Evolutionary conservation across 2,329 filamentous ascomycete species (phyloP), one percentile per base, ranked within the genome.

Genomic region (Verticillium alfalfae): DNA sequence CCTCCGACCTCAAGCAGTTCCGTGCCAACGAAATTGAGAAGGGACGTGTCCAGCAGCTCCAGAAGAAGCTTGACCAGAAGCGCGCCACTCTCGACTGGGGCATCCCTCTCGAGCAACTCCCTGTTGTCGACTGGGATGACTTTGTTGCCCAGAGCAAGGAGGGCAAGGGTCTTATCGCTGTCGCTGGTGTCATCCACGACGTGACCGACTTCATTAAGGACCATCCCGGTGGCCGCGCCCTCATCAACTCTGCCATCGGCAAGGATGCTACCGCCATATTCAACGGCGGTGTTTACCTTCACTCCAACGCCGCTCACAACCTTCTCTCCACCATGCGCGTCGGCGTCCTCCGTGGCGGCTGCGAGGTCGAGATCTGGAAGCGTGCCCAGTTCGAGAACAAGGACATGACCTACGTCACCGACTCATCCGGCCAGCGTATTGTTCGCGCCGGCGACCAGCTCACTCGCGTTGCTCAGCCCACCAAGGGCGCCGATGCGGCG

Each of bases 281-380:
- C 85, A 96, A 96, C 76, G 92, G 92, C 67, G 92, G 92, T 78
- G 90, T 96, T 65, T 96, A 96, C 81, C 85, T 89, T 75, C 92
- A 96, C 82, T 92, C 89, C 74, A 96, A 96, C 78, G 92, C 91
- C 61, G 92, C 92, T 39, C 92, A 96, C 83, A 96, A 96, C 79
- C 78, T 95, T 64, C 84, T 96, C 66, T 93, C 90, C 8, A 95
- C 91, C 67, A 95, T 95, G 91, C 85, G 92, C 68, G 88, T 95
- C 15, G 92, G 91, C 76, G 91, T 96, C 57, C 89, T 96, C 66
- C 90, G 91, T 59, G 92, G 92, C 66, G 92, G 92, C 54, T 92
- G 90, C 73, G 92, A 95, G 75, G 92, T 96, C 34, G 92, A 96
- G 82, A 93, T 95, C 77, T 96, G 92, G 92, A 95, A 95, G 85